Evolutionary conservation across 495 filamentous ascomycete genomes (phyloP), one percentile per base, ranked within the genome.

Genomic region (Clavariopsis aquatica): DNA sequence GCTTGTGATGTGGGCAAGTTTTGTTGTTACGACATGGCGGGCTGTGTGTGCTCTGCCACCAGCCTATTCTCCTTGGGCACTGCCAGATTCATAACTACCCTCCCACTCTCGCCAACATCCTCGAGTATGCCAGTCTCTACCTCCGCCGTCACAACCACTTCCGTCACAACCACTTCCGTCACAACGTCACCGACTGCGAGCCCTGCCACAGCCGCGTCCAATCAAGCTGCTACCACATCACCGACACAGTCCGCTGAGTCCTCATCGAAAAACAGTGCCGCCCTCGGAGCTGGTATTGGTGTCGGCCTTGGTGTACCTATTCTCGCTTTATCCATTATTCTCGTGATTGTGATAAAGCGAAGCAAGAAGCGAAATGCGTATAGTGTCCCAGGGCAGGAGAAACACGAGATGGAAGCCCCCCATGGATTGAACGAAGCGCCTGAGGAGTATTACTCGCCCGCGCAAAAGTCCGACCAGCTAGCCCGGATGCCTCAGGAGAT

Each of bases 11-110:
- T 20, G 7, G 29, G 29, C 52, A 19, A 54, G 52, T 54, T 27
- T 31, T 54, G 52, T n/a, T 54, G 52, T 54, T 54, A 54, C 23
- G 52, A 36, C 12, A 31, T 54, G 23, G 27, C 31, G 9, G 52
- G 52, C n/a, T 54, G 52, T 20, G 52, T 27, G 1, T 54, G 52
- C 52, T 20, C 26, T 54, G 10, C 52, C 26, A 36, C 24, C 4
- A 20, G 22, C 24, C 52, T 54, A 1, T 54, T 54, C 28, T 19
- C 9, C 29, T 20, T 54, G 10, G 52, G 52, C 22, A 6, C 28
- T 3, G 52, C 26, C 17, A 31, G 9, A 12, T 54, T 29, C 28
- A 7, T 29, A 12, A 54, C 52, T 27, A 54, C 28, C 3, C n/a
- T 54, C 4, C 52, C 52, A 22, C 38, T 43, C 38, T 49, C n/a